Evolutionary conservation across 108 stramenopile species (phyloP), one percentile per base, ranked within the genome.

Genomic region (Nannochloropsis salina): DNA sequence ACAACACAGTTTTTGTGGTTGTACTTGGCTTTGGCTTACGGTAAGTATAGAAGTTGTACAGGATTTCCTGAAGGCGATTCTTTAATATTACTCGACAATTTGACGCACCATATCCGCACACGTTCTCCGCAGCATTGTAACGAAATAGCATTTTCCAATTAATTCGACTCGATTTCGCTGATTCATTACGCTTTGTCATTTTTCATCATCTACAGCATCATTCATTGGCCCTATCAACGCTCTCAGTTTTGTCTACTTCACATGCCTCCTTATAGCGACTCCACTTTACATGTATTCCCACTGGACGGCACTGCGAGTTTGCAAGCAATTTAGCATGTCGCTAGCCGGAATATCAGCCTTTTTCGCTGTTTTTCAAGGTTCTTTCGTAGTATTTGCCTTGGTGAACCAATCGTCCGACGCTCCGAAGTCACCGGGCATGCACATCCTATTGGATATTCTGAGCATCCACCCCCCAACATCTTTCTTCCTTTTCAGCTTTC

Each of bases 181-280:
- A 74, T 6, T n/a, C 3, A 74, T 74, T n/a, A 51, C 8, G 15
- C n/a, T n/a, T 8, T 8, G 4, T n/a, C 61, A 15, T n/a, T 74
- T n/a, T n/a, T n/a, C 15, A 4, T 3, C 15, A 74, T n/a, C 61
- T n/a, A 74, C 61, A 74, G 61, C 61, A 15, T 74, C 61, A 15
- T 74, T 74, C 61, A 74, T 74, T 74, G 61, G 61, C 61, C 61
- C 61, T n/a, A 74, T 74, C 61, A 74, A 74, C 8, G 61, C n/a
- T 15, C 61, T 74, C 20, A 74, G 61, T 74, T 74, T 74, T n/a
- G 61, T 74, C 61, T 74, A 74, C 61, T 74, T 74, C 61, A 74
- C n/a, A 4, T 74, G 61, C 61, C 61, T 74, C 61, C 61, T 74
- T 2, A n/a, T 74, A 6, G 61, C 61, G 61, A 74, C 61, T n/a